Conservation (phyloP, 2,329 filamentous ascomycete genomes). For the Colletotrichum incanum region DNA sequence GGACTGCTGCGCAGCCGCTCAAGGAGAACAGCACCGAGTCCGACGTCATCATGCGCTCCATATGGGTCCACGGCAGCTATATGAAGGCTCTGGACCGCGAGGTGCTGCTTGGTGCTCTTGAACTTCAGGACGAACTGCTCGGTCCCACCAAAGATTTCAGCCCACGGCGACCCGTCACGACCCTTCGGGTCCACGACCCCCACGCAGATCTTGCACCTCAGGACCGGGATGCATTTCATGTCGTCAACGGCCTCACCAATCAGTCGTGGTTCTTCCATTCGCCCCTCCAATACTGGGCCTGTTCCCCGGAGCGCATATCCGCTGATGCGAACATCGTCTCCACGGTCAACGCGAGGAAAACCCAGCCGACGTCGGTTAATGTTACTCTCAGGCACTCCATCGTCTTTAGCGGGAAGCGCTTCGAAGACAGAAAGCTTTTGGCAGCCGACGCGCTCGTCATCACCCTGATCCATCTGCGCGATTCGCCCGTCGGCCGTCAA, state of each 20-base stretch:
- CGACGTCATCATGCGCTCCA: conserved; percentile 86
- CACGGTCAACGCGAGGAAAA: conserved; percentile 78
- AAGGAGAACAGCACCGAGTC: conserved; percentile 66
- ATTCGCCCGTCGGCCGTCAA: conserved; percentile 74
- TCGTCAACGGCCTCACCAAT: conserved; percentile 72
- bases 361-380: conserved; percentile 77
- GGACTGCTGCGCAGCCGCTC: conserved; percentile 81
- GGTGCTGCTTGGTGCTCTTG: conserved; percentile 76
- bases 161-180: conserved; percentile 54
- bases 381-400: conserved; percentile 83
- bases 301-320: conserved; percentile 71
- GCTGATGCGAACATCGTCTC: conserved; percentile 74
- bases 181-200: conserved; percentile 49
- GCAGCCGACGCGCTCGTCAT: conserved; percentile 86
- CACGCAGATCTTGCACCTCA: conserved; percentile 56
- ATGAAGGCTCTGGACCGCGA: conserved; percentile 81
- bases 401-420: conserved; percentile 86
- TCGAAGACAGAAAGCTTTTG: conserved; percentile 76
- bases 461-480: conserved; percentile 78
- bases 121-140: conserved; percentile 79
- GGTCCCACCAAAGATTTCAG: conserved; percentile 72
- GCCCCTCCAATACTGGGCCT: conserved; percentile 86
- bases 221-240: conserved; percentile 71
- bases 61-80: conserved; percentile 87
- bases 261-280: conserved; percentile 86